A percentile compares a stretch with the other conserved stretches of the same genome.
These are phyloP conservation scores for Rhizodiscina lignyota DNA, from an alignment of 495 filamentous ascomycete genomes.

Conservation along the genomic window DNA sequence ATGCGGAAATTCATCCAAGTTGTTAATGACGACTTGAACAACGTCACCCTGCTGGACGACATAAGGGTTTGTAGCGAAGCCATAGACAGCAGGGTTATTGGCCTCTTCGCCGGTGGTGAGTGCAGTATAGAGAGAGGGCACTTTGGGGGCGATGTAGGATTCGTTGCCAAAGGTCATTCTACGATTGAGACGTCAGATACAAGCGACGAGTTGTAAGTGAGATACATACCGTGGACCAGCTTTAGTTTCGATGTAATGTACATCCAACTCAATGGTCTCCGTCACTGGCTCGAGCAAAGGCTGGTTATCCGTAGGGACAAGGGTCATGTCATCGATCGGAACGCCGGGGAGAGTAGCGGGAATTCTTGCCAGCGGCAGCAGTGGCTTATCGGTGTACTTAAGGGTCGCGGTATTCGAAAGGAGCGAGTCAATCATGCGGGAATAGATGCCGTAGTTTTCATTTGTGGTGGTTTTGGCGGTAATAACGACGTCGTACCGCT, in stretches of 20 bases:
- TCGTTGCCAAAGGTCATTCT: slow-evolving; percentile 72
- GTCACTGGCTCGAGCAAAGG: too few species aligned
- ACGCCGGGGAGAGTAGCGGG: too few species aligned
- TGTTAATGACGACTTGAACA: slow-evolving; percentile 71
- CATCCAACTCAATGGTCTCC: too few species aligned
- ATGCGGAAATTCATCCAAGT: slow-evolving; percentile 53
- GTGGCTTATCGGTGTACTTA: slow-evolving; percentile 41
- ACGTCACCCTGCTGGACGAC: slow-evolving; percentile 50
- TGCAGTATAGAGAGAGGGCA: slow-evolving; percentile 65
- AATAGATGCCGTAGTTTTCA: slow-evolving; percentile 29
- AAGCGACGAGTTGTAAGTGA: too few species aligned
- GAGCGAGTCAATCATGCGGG: not conserved
- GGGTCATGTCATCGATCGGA: too few species aligned
- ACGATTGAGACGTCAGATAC: slow-evolving; percentile 10
- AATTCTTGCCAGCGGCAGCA: too few species aligned
- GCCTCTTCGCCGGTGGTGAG: slow-evolving; percentile 46
- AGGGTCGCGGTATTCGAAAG: slow-evolving; percentile 34
- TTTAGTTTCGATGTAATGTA: too few species aligned
- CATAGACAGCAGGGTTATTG: slow-evolving; percentile 52
- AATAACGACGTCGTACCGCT: slow-evolving; percentile 48
- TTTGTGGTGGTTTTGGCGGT: slow-evolving; percentile 33
- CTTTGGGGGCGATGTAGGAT: slow-evolving; percentile 55
- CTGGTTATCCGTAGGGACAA: too few species aligned
- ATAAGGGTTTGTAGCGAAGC: slow-evolving; percentile 54
- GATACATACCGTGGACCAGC: too few species aligned